Conservation (phyloP, 1,284 basidiomycete genomes). For the Cryptococcus deneoformans region DNA sequence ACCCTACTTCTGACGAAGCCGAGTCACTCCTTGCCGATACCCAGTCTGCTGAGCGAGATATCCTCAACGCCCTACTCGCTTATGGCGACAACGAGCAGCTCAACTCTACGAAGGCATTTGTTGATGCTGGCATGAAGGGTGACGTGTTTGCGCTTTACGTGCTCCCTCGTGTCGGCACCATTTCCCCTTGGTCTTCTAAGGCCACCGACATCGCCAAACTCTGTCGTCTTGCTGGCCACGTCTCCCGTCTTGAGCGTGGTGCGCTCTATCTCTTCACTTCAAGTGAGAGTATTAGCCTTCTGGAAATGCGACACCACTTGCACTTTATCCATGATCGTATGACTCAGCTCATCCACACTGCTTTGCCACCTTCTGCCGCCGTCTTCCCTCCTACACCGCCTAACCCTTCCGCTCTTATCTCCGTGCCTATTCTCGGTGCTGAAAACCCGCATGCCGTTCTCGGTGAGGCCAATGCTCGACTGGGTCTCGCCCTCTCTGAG, state of each 20-base stretch:
- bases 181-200: slow-evolving; percentile 96
- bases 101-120: slow-evolving; percentile 35
- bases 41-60: slow-evolving; percentile 54
- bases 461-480: slow-evolving; percentile 70
- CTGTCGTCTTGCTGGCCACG: slow-evolving; percentile 68
- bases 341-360: slow-evolving; percentile 74
- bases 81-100: slow-evolving; percentile 73
- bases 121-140: slow-evolving; percentile 23
- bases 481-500: slow-evolving; percentile 85
- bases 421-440: slow-evolving; percentile 57
- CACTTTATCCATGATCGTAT: slow-evolving; percentile 88
- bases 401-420: slow-evolving; percentile 65
- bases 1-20: slow-evolving; percentile 56
- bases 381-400: slow-evolving; percentile 66
- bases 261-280: slow-evolving; percentile 68
- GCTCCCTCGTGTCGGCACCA: slow-evolving; percentile 72
- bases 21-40: slow-evolving; percentile 56
- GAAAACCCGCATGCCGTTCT: slow-evolving; percentile 61
- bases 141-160: slow-evolving; percentile 60
- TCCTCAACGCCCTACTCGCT: slow-evolving; percentile 72
- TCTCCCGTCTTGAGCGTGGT: slow-evolving; percentile 83
- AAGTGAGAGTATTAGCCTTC: slow-evolving; percentile 43
- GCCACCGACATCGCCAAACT: slow-evolving; percentile 92
- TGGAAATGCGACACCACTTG: slow-evolving; percentile 55
- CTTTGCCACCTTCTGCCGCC: slow-evolving; percentile 59